Conservation (phyloP, 345 rosid species). For the Hypericum perforatum region DNA sequence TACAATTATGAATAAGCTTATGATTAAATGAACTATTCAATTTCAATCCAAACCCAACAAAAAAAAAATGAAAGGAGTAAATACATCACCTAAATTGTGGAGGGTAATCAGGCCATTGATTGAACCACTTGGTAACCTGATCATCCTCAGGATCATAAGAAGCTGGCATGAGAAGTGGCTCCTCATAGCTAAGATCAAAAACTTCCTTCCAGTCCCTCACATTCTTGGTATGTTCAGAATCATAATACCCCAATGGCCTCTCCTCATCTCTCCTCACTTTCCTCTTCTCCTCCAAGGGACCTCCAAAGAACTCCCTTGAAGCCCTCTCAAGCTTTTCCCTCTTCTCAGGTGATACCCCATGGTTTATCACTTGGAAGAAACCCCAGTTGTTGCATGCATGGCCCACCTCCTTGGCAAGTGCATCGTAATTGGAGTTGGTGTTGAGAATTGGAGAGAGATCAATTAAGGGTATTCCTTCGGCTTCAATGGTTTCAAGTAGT, state of each 20-base stretch:
- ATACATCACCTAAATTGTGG: constrained; percentile 32
- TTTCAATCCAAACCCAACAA: neutral
- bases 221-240: constrained; percentile 56
- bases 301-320: constrained; percentile 35
- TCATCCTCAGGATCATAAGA: constrained; percentile 29
- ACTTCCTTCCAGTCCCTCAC: constrained; percentile 64
- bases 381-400: constrained; percentile 54
- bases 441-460: constrained; percentile 27
- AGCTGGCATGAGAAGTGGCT: constrained; percentile 44
- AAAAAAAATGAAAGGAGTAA: neutral
- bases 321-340: constrained; percentile 18
- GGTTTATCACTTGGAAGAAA: constrained; percentile 43
- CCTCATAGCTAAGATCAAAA: constrained; percentile 40
- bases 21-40: too few species aligned
- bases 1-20: too few species aligned
- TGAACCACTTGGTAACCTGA: constrained; percentile 25
- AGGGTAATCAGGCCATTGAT: constrained; percentile 52
- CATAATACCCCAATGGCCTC: constrained; percentile 45
- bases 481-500: constrained; percentile 9
- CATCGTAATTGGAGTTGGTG: constrained; percentile 15
- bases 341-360: constrained; percentile 33
- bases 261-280: constrained; percentile 45
- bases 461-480: constrained; percentile 39
- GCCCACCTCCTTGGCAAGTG: constrained; percentile 30
- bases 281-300: constrained; percentile 38